A percentile compares a stretch with the other conserved stretches of the same genome.
Conservation (phyloP, 495 filamentous ascomycete genomes). For the Aspergillus egyptiacus region DNA sequence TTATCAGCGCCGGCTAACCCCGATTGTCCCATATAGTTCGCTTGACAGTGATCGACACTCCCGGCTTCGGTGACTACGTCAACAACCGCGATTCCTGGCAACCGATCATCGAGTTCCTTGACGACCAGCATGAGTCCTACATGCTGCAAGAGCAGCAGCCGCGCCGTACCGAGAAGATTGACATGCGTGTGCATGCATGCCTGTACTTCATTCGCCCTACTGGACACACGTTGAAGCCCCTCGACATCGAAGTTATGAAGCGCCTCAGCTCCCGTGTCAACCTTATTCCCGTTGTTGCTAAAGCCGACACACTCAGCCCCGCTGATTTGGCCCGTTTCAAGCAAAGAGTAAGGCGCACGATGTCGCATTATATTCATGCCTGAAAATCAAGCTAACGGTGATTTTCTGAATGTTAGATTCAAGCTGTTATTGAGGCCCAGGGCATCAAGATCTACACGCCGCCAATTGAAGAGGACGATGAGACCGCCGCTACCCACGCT, state of each 20-base stretch:
- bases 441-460: slow-evolving; percentile 99
- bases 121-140: slow-evolving; percentile 99
- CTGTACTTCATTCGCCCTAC: slow-evolving; percentile 98
- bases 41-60: slow-evolving; percentile 96
- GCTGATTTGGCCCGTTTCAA: slow-evolving; percentile 88
- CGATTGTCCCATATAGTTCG: slow-evolving; percentile 58
- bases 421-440: slow-evolving; percentile 92
- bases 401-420: slow-evolving; percentile 54
- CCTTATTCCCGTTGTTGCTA: slow-evolving; percentile 95
- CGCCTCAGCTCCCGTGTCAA: slow-evolving; percentile 94
- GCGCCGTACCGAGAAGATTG: slow-evolving; percentile 94
- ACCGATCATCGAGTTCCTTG: slow-evolving; percentile 98
- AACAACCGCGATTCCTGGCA: slow-evolving; percentile 99
- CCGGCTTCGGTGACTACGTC: slow-evolving; percentile 98
- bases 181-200: slow-evolving; percentile 96
- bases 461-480: slow-evolving; percentile 95
- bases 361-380: not conserved
- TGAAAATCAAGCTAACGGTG: not conserved
- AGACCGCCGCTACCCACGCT: slow-evolving; percentile 88
- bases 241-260: slow-evolving; percentile 99
- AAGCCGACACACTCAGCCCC: slow-evolving; percentile 95
- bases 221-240: slow-evolving; percentile 94
- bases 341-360: slow-evolving; percentile 59
- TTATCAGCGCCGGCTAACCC: slow-evolving; percentile 14
- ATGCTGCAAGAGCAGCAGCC: slow-evolving; percentile 99